Percentiles rank a stretch among this genome's conserved stretches.
Evolutionary conservation across 2,329 filamentous ascomycete species (phyloP).

Genomic region (Bipolaris victoriae): DNA sequence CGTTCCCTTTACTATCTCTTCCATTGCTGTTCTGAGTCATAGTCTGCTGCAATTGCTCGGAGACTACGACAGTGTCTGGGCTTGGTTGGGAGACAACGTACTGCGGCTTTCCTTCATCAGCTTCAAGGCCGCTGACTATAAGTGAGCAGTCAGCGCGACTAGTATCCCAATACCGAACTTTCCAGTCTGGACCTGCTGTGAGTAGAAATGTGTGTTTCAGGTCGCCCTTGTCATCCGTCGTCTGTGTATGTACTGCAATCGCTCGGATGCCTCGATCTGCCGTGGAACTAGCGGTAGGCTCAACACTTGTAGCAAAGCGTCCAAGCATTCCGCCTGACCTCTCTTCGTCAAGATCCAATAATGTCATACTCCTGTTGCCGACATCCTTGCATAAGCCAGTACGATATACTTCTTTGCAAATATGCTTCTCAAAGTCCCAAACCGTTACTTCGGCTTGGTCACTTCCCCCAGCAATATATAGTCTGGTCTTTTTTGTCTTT

Average conservation of each 20-base stretch:
- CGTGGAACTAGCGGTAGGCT: slow-evolving; percentile 55
- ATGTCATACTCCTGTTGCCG: slow-evolving; percentile 63
- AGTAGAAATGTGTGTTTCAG: slow-evolving; percentile 81
- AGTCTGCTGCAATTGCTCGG: slow-evolving; percentile 43
- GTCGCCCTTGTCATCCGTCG: slow-evolving; percentile 72
- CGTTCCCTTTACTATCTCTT: slow-evolving; percentile 34
- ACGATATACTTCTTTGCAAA: slow-evolving; percentile 88
- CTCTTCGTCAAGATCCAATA: slow-evolving; percentile 91
- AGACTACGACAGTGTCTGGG: slow-evolving; percentile 51
- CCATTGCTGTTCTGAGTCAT: slow-evolving; percentile 21
- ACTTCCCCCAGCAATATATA: slow-evolving; percentile 88
- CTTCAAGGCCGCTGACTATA: slow-evolving; percentile 78
- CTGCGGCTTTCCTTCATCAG: slow-evolving; percentile 73
- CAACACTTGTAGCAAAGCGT: slow-evolving; percentile 76
- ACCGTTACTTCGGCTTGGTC: slow-evolving; percentile 88
- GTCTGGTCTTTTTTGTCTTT: slow-evolving; percentile 71
- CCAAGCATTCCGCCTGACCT: slow-evolving; percentile 82
- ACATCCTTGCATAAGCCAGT: slow-evolving; percentile 52
- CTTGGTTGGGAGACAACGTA: slow-evolving; percentile 58
- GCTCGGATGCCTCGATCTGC: slow-evolving; percentile 74
- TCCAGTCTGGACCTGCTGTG: slow-evolving; percentile 87
- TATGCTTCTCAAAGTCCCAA: slow-evolving; percentile 91
- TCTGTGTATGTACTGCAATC: slow-evolving; percentile 74
- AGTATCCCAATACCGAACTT: slow-evolving; percentile 93
- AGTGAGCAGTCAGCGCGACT: slow-evolving; percentile 76